A percentile compares a stretch with the other conserved stretches of the same genome.
Evolutionary conservation across 106 monocot species (phyloP).

Genomic region (Posidonia australis): DNA sequence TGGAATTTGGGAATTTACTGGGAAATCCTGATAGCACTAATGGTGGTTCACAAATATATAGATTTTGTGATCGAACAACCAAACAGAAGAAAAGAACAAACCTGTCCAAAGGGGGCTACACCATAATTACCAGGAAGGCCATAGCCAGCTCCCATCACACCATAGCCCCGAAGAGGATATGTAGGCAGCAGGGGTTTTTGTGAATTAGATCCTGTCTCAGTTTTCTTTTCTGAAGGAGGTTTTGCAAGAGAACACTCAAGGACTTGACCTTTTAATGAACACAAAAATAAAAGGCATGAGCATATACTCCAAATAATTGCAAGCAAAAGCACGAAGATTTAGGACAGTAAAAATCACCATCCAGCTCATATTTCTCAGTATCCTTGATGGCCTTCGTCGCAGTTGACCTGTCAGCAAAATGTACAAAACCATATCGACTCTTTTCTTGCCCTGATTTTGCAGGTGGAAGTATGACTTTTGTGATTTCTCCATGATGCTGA

Average conservation of each 20-base stretch:
- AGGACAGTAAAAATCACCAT: conserved; percentile 39
- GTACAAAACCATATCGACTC: conserved; percentile 83
- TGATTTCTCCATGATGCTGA: conserved; percentile 77
- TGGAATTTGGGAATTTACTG: too few species aligned
- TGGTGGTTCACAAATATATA: neutral
- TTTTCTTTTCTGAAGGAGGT: conserved; percentile 71
- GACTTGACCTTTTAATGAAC: conserved; percentile 45
- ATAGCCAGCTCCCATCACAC: conserved; percentile 39
- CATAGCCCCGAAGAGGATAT: conserved; percentile 35
- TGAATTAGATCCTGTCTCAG: conserved; percentile 16
- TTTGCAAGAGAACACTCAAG: conserved; percentile 92
- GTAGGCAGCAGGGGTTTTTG: conserved; percentile 45
- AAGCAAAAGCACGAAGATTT: neutral
- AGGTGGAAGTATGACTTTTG: conserved; percentile 72
- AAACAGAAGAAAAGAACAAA: conserved; percentile 2
- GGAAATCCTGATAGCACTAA: neutral
- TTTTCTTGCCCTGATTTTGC: conserved; percentile 75
- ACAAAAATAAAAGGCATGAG: conserved; percentile 4
- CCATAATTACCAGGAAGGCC: conserved; percentile 34
- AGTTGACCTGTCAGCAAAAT: conserved; percentile 62
- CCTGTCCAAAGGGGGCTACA: conserved; percentile 27
- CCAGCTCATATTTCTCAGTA: conserved; percentile 80
- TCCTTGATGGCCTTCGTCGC: conserved; percentile 82
- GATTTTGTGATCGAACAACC: neutral
- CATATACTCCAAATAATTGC: neutral